Percentiles rank a stretch among this genome's conserved stretches.
Conservation (phyloP, 192 early-diverging fungal species). For the Piromyces sp. region DNA sequence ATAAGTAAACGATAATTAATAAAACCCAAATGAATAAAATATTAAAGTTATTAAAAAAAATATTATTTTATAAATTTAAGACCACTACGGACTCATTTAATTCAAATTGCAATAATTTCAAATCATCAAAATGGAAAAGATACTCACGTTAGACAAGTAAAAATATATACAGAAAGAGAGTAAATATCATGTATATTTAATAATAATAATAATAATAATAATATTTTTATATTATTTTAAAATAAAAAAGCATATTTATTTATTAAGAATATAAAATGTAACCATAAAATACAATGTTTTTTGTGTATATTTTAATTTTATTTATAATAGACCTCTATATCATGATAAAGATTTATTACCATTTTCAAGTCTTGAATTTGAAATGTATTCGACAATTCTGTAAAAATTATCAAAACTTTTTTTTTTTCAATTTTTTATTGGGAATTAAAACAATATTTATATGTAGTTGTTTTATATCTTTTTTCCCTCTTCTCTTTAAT, state of each 20-base stretch:
- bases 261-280: too few relatives aligned
- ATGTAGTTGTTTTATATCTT: too few relatives aligned
- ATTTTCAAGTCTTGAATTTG: conserved; percentile 24
- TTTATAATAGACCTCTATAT: conserved; percentile 7
- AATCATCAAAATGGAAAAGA: conserved; percentile 75
- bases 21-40: too few relatives aligned
- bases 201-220: too few relatives aligned
- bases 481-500: too few relatives aligned
- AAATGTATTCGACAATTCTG: conserved; percentile 16
- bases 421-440: too few relatives aligned
- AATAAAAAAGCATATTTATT: neutral
- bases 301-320: neutral
- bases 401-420: too few relatives aligned
- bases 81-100: conserved; percentile 35
- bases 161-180: conserved; percentile 34
- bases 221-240: too few relatives aligned
- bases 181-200: conserved; percentile 11
- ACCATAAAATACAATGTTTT: neutral
- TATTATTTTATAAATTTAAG: too few relatives aligned
- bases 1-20: too few relatives aligned
- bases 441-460: too few relatives aligned
- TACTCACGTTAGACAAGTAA: conserved; percentile 61
- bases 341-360: conserved; percentile 20
- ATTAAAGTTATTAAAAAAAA: too few relatives aligned
- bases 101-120: conserved; percentile 49